phyloP scores from a whole-genome alignment of 2,329 filamentous ascomycete species.

The Colletotrichum eremochloae region DNA sequence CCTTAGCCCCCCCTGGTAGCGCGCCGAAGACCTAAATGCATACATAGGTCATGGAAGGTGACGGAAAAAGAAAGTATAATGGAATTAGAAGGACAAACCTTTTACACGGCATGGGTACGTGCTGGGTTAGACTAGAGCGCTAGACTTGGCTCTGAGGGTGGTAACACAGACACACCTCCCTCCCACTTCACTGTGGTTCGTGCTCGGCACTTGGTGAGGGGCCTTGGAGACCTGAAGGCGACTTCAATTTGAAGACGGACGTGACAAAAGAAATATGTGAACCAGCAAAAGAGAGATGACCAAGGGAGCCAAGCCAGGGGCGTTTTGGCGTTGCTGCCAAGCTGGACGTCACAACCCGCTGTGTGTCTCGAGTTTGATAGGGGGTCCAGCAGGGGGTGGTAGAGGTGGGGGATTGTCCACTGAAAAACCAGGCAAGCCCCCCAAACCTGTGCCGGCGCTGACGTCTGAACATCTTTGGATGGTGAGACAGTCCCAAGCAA shows the following conservation, averaged over 20 bases:
- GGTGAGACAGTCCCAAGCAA: slow-evolving; percentile 19
- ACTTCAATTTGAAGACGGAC: not conserved
- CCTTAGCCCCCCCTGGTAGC: slow-evolving; percentile 11
- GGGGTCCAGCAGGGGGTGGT: not conserved
- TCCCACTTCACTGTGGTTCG: not conserved
- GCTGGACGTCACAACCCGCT: slow-evolving; percentile 25
- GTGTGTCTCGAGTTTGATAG: slow-evolving; percentile 7
- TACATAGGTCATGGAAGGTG: too few species aligned
- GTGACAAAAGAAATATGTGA: slow-evolving; percentile 1
- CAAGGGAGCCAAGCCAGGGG: slow-evolving; percentile 29
- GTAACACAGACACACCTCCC: not conserved
- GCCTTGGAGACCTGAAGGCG: not conserved
- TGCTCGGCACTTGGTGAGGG: not conserved
- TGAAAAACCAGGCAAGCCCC: slow-evolving; percentile 10
- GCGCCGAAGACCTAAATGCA: not conserved
- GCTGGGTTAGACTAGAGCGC: not conserved
- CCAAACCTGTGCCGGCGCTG: slow-evolving; percentile 11
- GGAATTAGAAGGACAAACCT: not conserved
- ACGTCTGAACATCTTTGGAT: slow-evolving; percentile 19
- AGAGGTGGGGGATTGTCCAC: slow-evolving; percentile 17
- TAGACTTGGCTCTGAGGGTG: not conserved
- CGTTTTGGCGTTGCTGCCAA: slow-evolving; percentile 35
- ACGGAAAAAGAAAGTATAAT: too few species aligned
- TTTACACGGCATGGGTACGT: not conserved
- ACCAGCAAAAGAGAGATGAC: not conserved